Evolutionary conservation across 169 alveolate genomes (phyloP), one percentile per base, ranked within the genome.

Genomic region (Plasmodium berghei): DNA sequence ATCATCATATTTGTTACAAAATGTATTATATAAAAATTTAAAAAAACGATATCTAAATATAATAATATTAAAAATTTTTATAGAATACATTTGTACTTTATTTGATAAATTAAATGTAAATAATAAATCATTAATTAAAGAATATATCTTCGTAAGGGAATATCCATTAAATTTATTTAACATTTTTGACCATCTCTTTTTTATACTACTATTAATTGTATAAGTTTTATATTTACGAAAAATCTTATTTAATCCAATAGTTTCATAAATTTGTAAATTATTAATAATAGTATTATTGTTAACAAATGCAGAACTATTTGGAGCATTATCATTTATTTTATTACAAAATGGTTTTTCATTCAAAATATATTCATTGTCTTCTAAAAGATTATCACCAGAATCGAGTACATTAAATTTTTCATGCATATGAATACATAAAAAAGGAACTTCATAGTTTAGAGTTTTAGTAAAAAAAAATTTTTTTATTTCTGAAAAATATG

Each of bases 81-180:
- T 67, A 28, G 90, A 10, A 56, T 83, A 83, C n/a, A 67, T 83
- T 56, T 83, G 90, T n/a, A 83, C 73, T 0, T 9, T 20, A 83
- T 58, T 83, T 5, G 90, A 85, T 24, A 83, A 28, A 9, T 70
- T 72, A 83, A 83, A 83, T 66, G 55, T 67, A 45, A 18, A 70
- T 9, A 83, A 49, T 62, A 83, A 83, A 61, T 83, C 90, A 40
- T 69, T 66, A 1, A 83, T 58, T 58, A 67, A 52, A 4, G 49
- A 16, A 56, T 83, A 70, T 28, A 83, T 9, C 5, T 83, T 72
- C 6, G 20, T 46, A 24, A 83, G 24, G 16, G 67, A 16, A 20
- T n/a, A 14, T 0, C 67, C 52, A 48, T 83, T 69, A 83, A 83
- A 83, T 1, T 34, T 71, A 3, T 45, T 48, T 26, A 83, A 1